Evolutionary conservation across 495 filamentous ascomycete species (phyloP).

Genomic region (Hyaloscypha hepaticicola): DNA sequence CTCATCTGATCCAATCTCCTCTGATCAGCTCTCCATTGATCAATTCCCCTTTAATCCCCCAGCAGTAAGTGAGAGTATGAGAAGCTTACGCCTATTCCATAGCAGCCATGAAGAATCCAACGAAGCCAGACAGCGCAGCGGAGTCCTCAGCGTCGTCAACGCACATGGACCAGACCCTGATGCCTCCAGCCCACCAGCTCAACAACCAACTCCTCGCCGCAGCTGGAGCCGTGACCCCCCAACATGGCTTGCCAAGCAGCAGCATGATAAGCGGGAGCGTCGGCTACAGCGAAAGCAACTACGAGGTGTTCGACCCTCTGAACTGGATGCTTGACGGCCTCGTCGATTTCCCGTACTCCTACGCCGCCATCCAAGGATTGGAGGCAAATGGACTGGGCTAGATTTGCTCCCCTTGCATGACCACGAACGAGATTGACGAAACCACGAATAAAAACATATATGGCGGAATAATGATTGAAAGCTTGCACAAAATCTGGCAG

Average conservation of each 20-base stretch:
- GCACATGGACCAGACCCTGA: conserved; percentile 50
- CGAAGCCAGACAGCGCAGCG: conserved; percentile 76
- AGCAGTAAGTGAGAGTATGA: not conserved
- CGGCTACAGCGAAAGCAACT: conserved; percentile 33
- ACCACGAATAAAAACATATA: not conserved
- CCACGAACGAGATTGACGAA: not conserved
- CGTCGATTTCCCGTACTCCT: conserved; percentile 74
- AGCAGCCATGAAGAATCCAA: conserved; percentile 81
- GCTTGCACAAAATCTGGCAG: not conserved
- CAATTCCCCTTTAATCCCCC: too few relatives aligned
- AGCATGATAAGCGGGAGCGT: conserved; percentile 27
- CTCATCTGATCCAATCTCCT: too few relatives aligned
- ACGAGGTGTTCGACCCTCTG: conserved; percentile 61
- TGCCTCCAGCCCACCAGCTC: conserved; percentile 40
- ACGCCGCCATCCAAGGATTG: conserved; percentile 34
- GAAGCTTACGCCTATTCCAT: conserved; percentile 20
- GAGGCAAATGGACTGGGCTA: conserved; percentile 28
- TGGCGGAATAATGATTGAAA: not conserved
- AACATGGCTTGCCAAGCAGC: conserved; percentile 16
- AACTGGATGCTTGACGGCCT: conserved; percentile 89
- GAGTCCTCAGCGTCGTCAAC: conserved; percentile 70
- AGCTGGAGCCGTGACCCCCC: conserved; percentile 25
- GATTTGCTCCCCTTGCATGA: not conserved
- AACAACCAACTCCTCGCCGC: conserved; percentile 27
- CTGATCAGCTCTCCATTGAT: too few relatives aligned